Conservation (phyloP, 345 rosid species). For the Euclidium syriacum region DNA sequence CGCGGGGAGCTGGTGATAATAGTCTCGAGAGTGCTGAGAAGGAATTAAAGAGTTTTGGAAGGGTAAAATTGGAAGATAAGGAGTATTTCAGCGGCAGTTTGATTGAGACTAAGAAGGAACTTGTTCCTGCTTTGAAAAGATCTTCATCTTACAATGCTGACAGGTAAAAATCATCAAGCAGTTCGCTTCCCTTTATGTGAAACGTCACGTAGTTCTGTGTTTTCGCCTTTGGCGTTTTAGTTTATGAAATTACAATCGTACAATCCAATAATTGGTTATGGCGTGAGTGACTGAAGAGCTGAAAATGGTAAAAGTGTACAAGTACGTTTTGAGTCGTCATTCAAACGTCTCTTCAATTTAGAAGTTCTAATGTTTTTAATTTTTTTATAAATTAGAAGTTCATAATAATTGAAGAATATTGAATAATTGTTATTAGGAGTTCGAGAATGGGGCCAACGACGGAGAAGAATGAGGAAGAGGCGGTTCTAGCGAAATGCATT, state of each 20-base stretch:
- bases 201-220: constrained; percentile 18
- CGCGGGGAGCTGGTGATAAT: constrained; percentile 43
- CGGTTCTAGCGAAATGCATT: constrained; percentile 38
- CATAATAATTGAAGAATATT: background rate
- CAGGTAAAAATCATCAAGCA: constrained; percentile 38
- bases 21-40: constrained; percentile 16
- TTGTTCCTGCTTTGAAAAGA: constrained; percentile 56
- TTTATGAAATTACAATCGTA: background rate
- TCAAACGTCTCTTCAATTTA: background rate
- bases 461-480: constrained; percentile 32
- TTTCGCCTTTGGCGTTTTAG: background rate
- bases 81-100: constrained; percentile 95
- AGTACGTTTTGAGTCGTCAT: constrained; percentile 13
- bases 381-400: background rate
- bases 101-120: constrained; percentile 65
- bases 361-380: background rate
- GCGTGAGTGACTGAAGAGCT: constrained; percentile 25
- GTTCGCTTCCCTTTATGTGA: background rate
- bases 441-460: constrained; percentile 37
- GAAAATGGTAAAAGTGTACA: constrained; percentile 20
- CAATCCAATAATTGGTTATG: constrained; percentile 21
- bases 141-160: constrained; percentile 82
- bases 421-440: constrained; percentile 27
- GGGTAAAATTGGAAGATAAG: constrained; percentile 73
- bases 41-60: constrained; percentile 28